Conservation (phyloP, 768 basidiomycete genomes). For the Strobilomyces echinocephalus region DNA sequence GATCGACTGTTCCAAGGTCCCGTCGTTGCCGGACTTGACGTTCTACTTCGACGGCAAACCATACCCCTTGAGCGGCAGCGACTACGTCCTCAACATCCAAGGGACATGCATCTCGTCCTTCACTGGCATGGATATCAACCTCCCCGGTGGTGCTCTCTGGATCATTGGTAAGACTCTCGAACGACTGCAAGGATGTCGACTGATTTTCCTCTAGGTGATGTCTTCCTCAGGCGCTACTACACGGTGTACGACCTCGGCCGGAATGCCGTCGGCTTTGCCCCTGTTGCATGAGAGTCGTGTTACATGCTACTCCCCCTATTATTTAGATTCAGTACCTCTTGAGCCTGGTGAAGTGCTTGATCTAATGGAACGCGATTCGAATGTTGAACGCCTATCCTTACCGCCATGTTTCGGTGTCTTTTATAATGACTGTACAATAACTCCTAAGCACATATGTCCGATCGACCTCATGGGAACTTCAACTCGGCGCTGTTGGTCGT, state of each 20-base stretch:
- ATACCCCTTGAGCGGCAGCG: slow-evolving; percentile 74
- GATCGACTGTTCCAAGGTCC: slow-evolving; percentile 81
- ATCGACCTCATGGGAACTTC: not conserved
- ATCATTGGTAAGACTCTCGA: slow-evolving; percentile 62
- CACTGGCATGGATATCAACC: slow-evolving; percentile 84
- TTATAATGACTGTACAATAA: not conserved
- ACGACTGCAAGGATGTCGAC: not conserved
- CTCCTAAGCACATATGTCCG: too few species aligned
- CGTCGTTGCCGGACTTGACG: slow-evolving; percentile 76
- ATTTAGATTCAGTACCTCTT: not conserved
- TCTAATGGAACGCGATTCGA: slow-evolving; percentile 2
- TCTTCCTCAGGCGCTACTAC: slow-evolving; percentile 87
- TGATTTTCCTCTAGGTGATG: slow-evolving; percentile 52
- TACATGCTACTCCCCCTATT: not conserved
- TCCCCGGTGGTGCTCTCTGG: slow-evolving; percentile 79
- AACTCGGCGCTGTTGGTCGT: not conserved
- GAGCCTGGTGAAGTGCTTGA: slow-evolving; percentile 8
- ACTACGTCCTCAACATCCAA: slow-evolving; percentile 88
- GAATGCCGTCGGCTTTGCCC: slow-evolving; percentile 82
- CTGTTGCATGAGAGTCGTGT: slow-evolving; percentile 27
- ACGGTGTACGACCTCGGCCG: slow-evolving; percentile 83
- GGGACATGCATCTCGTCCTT: slow-evolving; percentile 94
- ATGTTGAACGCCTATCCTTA: not conserved
- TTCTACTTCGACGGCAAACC: slow-evolving; percentile 79
- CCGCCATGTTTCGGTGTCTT: not conserved